Evolutionary conservation across 2,329 filamentous ascomycete species (phyloP), one percentile per base, ranked within the genome.

Genomic region (Neoarthrinium moseri): DNA sequence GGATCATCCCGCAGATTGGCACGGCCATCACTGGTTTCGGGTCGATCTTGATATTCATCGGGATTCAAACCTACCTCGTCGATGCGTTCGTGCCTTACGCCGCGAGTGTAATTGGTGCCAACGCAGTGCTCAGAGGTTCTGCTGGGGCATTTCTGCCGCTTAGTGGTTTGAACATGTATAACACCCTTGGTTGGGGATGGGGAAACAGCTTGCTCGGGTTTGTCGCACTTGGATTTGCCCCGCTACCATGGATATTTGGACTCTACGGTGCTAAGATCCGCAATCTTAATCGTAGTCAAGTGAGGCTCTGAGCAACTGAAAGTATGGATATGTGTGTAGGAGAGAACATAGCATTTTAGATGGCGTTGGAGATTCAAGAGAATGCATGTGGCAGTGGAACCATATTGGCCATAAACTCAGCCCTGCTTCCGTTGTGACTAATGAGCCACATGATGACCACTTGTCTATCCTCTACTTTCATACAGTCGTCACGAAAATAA

Each of bases 1-100:
- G 68, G 69, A 64, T 71, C 39, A 57, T 59, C 3, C 69, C 70
- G 24, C 62, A 71, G 49, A 57, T 71, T 17, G 71, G 70, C 18
- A 60, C 60, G 1, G 57, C 53, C 10, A 22, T 72, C 15, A 60
- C 66, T 40, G 52, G 58, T 15, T 50, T 57, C 18, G 67, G 67
- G 23, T 55, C 60, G 51, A 54, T 54, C 17, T 26, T 51, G 12
- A 43, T 52, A 29, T 51, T 59, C 34, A 53, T 56, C 27, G 41
- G 48, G 15, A 43, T 49, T 29, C 54, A 52, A 38, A 55, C 46
- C 23, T 58, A 42, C 36, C 51, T 72, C 1, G 65, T 74, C 15
- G 72, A 74, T 52, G 58, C 63, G 3, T 74, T 71, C 51, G 54
- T 63, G 15, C 61, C 27, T 65, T 53, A 58, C 21, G 53, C 57